These are phyloP conservation scores for Amanita inopinata DNA, from an alignment of 768 basidiomycete genomes.

Conservation along the genomic window DNA sequence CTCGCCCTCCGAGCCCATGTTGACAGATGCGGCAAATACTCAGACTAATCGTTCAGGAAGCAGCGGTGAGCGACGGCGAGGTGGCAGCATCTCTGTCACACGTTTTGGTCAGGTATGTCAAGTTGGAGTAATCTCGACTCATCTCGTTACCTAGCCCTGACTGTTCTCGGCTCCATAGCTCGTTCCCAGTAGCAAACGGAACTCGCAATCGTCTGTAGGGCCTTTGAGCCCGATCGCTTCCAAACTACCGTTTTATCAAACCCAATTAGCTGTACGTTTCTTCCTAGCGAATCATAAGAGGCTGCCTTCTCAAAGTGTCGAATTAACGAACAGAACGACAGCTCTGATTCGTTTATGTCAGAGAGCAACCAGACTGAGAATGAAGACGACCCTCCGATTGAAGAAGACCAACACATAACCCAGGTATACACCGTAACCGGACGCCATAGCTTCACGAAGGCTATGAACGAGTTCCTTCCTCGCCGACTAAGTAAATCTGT, in stretches of 20 bases:
- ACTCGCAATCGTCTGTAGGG: slow-evolving; percentile 4
- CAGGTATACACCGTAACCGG: slow-evolving; percentile 38
- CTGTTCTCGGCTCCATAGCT: slow-evolving; percentile 6
- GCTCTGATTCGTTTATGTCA: slow-evolving; percentile 35
- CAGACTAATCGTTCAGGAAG: not conserved
- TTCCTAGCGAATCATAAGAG: slow-evolving; percentile 3
- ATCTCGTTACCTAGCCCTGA: not conserved
- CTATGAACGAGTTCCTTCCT: slow-evolving; percentile 33
- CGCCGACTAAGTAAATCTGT: slow-evolving; percentile 33
- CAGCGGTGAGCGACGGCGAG: slow-evolving; percentile 17
- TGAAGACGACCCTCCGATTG: slow-evolving; percentile 24
- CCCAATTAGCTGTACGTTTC: slow-evolving; percentile 30
- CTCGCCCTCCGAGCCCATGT: slow-evolving; percentile 9
- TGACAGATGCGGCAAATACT: slow-evolving; percentile 6
- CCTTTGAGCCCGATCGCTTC: slow-evolving; percentile 24
- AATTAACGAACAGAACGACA: slow-evolving; percentile 26
- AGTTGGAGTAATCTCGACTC: not conserved
- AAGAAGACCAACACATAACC: slow-evolving; percentile 39
- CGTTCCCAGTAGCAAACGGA: not conserved
- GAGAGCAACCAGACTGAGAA: slow-evolving; percentile 22
- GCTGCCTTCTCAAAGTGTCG: slow-evolving; percentile 9
- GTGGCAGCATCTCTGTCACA: slow-evolving; percentile 48
- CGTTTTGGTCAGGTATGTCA: slow-evolving; percentile 47
- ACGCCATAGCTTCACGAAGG: slow-evolving; percentile 31
- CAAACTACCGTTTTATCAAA: slow-evolving; percentile 39